phyloP scores from a whole-genome alignment of 2,329 filamentous ascomycete species.

The Fusarium multiceps region DNA sequence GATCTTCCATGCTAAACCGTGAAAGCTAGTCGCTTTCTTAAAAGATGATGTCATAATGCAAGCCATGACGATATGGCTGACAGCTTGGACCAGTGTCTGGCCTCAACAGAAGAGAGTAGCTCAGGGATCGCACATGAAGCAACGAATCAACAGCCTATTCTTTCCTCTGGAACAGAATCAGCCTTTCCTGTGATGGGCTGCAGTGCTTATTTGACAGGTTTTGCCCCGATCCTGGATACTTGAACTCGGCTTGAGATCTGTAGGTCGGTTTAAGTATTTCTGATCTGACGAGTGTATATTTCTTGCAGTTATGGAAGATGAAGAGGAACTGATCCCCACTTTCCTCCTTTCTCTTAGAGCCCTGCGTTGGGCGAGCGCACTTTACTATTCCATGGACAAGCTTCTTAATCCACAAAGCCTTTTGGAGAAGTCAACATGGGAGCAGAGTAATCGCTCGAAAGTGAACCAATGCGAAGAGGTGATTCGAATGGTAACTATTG shows the following conservation, averaged over 20 bases:
- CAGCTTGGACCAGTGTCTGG: background rate
- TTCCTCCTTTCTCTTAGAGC: too few relatives aligned
- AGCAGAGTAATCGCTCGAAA: background rate
- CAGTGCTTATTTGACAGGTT: background rate
- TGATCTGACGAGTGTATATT: background rate
- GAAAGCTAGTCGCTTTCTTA: background rate
- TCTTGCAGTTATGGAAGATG: background rate
- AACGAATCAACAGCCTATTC: background rate
- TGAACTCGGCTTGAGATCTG: background rate
- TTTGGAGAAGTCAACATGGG: background rate
- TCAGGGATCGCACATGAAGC: background rate
- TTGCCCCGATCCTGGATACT: background rate
- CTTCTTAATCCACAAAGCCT: background rate
- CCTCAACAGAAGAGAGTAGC: background rate
- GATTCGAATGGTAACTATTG: background rate
- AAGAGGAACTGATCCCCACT: background rate
- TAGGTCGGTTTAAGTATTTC: background rate
- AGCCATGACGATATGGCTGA: background rate
- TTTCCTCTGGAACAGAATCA: background rate
- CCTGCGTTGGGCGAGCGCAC: too few relatives aligned
- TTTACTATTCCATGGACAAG: background rate
- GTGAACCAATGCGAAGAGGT: background rate
- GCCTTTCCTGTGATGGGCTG: background rate
- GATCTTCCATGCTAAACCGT: background rate
- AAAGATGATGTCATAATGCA: background rate